Evolutionary conservation across 2,329 filamentous ascomycete species (phyloP), one percentile per base, ranked within the genome.

Genomic region (Ceratocystis eucalypticola): DNA sequence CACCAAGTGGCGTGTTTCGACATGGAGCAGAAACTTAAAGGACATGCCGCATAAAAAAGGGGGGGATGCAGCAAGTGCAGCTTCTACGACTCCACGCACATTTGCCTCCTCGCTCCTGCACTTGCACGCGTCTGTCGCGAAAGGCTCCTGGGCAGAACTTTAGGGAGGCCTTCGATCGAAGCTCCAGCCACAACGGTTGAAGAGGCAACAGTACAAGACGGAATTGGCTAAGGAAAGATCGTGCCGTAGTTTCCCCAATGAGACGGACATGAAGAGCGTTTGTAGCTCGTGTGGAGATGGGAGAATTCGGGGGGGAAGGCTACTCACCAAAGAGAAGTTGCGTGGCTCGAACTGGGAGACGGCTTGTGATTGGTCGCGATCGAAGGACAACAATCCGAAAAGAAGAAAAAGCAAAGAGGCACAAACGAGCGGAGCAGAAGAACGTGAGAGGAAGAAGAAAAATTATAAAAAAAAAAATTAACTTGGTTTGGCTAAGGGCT

Each of bases 381-480:
- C 44, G 33, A 53, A 53, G 59, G 37, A 66, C 44, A 45, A 59
- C 46, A 46, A 62, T 48, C 57, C 12, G 57, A 28, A 61, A 25
- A 67, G 59, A 50, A 41, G 17, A 62, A 66, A 46, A n/a, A 57
- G 30, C 25, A 28, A 53, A 53, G 15, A 28, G 48, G 48, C 48
- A 53, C 48, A 53, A 68, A 68, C 65, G 65, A 68, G 61, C 61
- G 67, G 61, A 64, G 67, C 67, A 64, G 66, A 41, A 41, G 37
- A 62, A 68, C 61, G 57, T 65, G 61, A n/a, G 10, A 57, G 30
- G 30, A 64, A 61, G 65, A 55, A 30, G 62, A 67, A 61, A 61
- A 65, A 68, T 68, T 68, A 68, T 59, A 68, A 65, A 57, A 67
- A 65, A 65, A 59, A 62, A 28, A 59, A 62, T 46, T 50, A 64